Conservation (phyloP, 805 yeast species). For the Schwanniomyces sp. region DNA sequence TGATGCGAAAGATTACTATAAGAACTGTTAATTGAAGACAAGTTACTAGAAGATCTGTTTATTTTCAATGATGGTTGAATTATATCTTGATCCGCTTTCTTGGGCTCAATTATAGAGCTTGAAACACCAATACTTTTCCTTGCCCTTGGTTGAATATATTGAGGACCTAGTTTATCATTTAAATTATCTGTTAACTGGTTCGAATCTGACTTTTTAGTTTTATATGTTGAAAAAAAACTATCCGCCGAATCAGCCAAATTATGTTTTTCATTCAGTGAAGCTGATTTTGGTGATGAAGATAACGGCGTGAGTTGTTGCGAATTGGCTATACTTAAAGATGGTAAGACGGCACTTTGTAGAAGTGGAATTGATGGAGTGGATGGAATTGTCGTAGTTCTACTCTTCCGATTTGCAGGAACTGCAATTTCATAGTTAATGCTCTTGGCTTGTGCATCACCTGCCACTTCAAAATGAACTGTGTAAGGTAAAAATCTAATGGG, state of each 20-base stretch:
- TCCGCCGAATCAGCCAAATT: constrained; percentile 47
- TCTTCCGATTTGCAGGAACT: background rate
- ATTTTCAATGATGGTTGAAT: constrained; percentile 38
- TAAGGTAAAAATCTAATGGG: constrained; percentile 61
- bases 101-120: constrained; percentile 37
- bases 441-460: constrained; percentile 11
- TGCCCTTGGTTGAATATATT: constrained; percentile 47
- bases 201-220: background rate
- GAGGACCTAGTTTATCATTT: constrained; percentile 26
- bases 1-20: constrained; percentile 8
- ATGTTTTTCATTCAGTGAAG: constrained; percentile 5
- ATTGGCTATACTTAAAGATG: constrained; percentile 39
- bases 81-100: constrained; percentile 24
- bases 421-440: constrained; percentile 3
- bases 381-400: constrained; percentile 4
- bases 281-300: constrained; percentile 10
- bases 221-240: constrained; percentile 47
- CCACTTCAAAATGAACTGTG: constrained; percentile 66
- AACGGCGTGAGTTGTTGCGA: constrained; percentile 20
- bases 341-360: constrained; percentile 27
- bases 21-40: constrained; percentile 12
- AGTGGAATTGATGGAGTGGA: constrained; percentile 8
- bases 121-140: constrained; percentile 26
- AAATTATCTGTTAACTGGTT: constrained; percentile 19
- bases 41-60: constrained; percentile 28